phyloP scores from a whole-genome alignment of 2,329 filamentous ascomycete genomes.

The Chaetomium olivaceum region DNA sequence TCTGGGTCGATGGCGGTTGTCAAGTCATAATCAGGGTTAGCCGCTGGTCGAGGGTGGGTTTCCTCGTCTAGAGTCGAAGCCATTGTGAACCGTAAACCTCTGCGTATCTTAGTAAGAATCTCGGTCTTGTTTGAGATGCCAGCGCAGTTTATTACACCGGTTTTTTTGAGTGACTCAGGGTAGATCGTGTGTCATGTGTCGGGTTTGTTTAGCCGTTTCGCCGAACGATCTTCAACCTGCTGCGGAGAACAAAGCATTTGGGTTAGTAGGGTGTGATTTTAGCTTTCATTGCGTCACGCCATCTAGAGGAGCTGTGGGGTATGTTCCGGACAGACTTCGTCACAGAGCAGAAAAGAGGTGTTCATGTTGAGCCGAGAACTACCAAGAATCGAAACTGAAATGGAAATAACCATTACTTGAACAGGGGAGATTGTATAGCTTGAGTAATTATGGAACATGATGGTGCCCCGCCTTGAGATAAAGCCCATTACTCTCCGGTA shows the following conservation, averaged over 20 bases:
- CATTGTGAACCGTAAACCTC: not conserved
- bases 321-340: not conserved
- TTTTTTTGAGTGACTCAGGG: not conserved
- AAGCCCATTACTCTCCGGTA: not conserved
- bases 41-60: no score
- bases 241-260: not conserved
- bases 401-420: no score
- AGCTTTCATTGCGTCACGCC: conserved; percentile 18
- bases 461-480: not conserved
- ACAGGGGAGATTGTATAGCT: no score
- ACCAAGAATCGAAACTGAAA: no score
- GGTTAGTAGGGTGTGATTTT: conserved; percentile 7
- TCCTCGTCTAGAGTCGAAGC: not conserved
- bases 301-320: not conserved
- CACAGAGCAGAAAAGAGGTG: no score
- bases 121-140: not conserved
- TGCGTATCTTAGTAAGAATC: not conserved
- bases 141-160: not conserved
- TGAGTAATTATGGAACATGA: no score
- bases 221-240: not conserved
- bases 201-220: not conserved
- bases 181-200: not conserved
- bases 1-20: conserved; percentile 26
- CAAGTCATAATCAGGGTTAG: conserved; percentile 30
- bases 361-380: no score